Evolutionary conservation across 345 rosid species (phyloP).

Genomic region (Nephelium lappaceum): DNA sequence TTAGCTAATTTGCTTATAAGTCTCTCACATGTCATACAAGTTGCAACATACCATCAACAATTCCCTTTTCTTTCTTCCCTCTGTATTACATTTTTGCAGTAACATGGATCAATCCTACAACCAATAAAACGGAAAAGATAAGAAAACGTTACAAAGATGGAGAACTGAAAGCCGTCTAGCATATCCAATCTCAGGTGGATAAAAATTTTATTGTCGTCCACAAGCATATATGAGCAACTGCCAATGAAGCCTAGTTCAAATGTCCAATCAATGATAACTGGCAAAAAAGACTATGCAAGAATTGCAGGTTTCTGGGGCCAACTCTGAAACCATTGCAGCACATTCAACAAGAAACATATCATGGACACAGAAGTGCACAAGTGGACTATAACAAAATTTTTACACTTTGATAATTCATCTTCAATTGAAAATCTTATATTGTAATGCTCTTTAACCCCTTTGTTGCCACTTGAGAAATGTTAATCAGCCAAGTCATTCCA

Average conservation of each 20-base stretch:
- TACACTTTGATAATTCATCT: background rate
- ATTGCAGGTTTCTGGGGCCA: conserved; percentile 91
- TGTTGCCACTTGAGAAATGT: too few relatives aligned
- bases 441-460: too few relatives aligned
- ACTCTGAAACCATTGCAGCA: conserved; percentile 89
- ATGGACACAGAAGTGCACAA: background rate
- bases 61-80: background rate
- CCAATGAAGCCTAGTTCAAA: background rate
- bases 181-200: conserved; percentile 34
- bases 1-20: background rate
- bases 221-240: background rate
- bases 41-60: background rate
- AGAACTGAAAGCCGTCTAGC: background rate
- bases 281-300: conserved; percentile 27
- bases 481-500: background rate
- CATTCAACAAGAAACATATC: conserved; percentile 12
- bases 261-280: background rate
- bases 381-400: background rate
- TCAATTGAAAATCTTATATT: conserved; percentile 48
- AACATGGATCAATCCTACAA: conserved; percentile 6
- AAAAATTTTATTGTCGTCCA: conserved; percentile 57
- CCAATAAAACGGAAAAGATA: background rate
- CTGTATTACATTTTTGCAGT: conserved; percentile 11
- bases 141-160: background rate
- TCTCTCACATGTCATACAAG: background rate